Evolutionary conservation across 495 filamentous ascomycete genomes (phyloP), one percentile per base, ranked within the genome.

Genomic region (Aspergillus wentii): DNA sequence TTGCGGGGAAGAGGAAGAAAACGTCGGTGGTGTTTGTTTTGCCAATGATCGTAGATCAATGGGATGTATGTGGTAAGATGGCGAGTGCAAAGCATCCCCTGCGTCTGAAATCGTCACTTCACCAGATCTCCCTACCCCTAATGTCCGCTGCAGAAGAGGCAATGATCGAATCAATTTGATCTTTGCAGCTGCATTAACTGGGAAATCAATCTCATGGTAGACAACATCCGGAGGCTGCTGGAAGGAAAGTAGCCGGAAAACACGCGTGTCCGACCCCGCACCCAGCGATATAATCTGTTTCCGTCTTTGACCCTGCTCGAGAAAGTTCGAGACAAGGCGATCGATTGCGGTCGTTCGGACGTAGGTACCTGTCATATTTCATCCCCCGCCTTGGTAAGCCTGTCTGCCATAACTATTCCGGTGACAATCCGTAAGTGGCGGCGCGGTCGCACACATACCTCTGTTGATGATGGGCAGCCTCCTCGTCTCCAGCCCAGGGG

Each of bases 201-300:
- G 69, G 57, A 97, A 98, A 62, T 97, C 92, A 44, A 98, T 68
- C 58, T 98, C 92, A 56, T 97, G 89, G 59, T 97, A 98, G 37
- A 80, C 51, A 19, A 96, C 55, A 29, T 59, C 49, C 5, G 38
- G 28, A 4, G 35, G 23, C 20, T 44, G 49, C 5, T 40, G 53
- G 9, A 56, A 80, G 64, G 28, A 90, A 19, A 65, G 39, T 3
- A 69, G 69, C 16, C 88, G 82, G 44, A 94, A 86, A 49, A 76
- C 80, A 14, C 92, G 77, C 6, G 92, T 98, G 51, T 98, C 92
- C 5, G 91, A 89, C 13, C 92, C 92, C 16, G 92, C 92, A 30
- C 94, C 92, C 2, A 98, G 77, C 2, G 89, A 96, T 37, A 97
- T 78, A 35, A 98, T 91, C 52, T 98, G 92, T 52, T 83, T 87